phyloP scores from a whole-genome alignment of 1,284 basidiomycete species.

The Chondrostereum purpureum region DNA sequence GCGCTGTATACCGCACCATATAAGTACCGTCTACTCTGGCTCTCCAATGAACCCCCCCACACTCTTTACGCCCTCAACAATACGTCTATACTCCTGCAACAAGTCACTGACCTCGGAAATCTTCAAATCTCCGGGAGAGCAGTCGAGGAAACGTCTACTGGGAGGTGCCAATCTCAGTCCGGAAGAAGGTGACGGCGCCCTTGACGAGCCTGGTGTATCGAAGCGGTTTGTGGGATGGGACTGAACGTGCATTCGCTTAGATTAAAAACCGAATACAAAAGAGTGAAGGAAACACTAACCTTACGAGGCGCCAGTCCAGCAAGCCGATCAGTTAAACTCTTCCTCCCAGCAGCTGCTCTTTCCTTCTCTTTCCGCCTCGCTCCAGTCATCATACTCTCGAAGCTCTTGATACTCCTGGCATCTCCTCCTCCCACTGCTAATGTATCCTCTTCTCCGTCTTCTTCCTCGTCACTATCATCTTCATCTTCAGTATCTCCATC shows the following conservation, averaged over 20 bases:
- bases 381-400: constrained; percentile 70
- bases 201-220: constrained; percentile 40
- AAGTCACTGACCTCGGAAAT: constrained; percentile 72
- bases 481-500: constrained; percentile 16
- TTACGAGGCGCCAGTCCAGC: constrained; percentile 43
- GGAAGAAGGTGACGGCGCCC: constrained; percentile 34
- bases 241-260: no score
- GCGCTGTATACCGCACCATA: no score
- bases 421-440: constrained; percentile 34
- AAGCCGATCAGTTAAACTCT: constrained; percentile 69
- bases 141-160: constrained; percentile 60
- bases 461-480: constrained; percentile 28
- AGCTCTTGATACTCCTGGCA: constrained; percentile 69
- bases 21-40: no score
- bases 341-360: constrained; percentile 29
- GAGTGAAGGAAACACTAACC: neutral
- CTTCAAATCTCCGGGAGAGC: constrained; percentile 63
- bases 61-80: constrained; percentile 44
- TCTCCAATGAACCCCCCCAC: constrained; percentile 34
- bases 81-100: constrained; percentile 66
- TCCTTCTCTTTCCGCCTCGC: constrained; percentile 18
- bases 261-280: constrained; percentile 5
- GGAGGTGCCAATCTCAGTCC: constrained; percentile 40
- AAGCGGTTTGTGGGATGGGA: constrained; percentile 19
- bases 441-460: constrained; percentile 21